These are phyloP conservation scores for Cairneyella variabilis DNA, from an alignment of 495 filamentous ascomycete genomes.

Conservation along the genomic window DNA sequence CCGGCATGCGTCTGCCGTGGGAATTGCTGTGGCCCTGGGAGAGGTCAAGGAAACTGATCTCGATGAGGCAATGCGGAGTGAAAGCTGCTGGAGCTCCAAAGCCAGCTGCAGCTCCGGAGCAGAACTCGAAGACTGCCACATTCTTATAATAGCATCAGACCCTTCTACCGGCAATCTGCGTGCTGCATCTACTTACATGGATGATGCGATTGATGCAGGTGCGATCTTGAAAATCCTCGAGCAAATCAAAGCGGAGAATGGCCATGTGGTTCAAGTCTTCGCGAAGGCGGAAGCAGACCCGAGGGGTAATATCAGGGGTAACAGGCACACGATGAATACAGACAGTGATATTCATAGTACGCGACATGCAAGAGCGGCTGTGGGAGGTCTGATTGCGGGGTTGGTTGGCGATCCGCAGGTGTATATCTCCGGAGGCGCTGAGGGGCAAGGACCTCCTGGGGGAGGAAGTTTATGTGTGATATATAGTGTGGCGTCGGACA, in stretches of 20 bases:
- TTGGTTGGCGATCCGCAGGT: constrained; percentile 23
- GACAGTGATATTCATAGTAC: constrained; percentile 27
- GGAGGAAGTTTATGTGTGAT: constrained; percentile 21
- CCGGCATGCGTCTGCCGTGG: constrained; percentile 23
- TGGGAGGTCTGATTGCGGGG: constrained; percentile 24
- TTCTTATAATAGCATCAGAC: constrained; percentile 26
- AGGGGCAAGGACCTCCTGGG: constrained; percentile 22
- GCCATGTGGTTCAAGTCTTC: constrained; percentile 23
- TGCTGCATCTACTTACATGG: constrained; percentile 23
- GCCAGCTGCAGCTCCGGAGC: constrained; percentile 25
- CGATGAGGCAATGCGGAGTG: constrained; percentile 15
- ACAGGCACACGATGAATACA: constrained; percentile 27
- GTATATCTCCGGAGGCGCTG: constrained; percentile 23
- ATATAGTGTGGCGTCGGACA: constrained; percentile 15
- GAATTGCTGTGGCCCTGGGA: constrained; percentile 21
- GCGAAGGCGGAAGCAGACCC: constrained; percentile 26
- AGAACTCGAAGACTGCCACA: constrained; percentile 26
- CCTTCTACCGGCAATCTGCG: constrained; percentile 12
- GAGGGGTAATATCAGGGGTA: constrained; percentile 18
- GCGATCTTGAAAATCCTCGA: constrained; percentile 17
- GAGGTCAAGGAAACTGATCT: constrained; percentile 15
- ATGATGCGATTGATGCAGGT: constrained; percentile 26
- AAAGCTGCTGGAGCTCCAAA: constrained; percentile 18
- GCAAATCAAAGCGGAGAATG: constrained; percentile 14
- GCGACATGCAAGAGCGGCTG: constrained; percentile 24